These are phyloP conservation scores for Aureobasidium leucospermi DNA, from an alignment of 2,329 filamentous ascomycete genomes.

Conservation along the genomic window DNA sequence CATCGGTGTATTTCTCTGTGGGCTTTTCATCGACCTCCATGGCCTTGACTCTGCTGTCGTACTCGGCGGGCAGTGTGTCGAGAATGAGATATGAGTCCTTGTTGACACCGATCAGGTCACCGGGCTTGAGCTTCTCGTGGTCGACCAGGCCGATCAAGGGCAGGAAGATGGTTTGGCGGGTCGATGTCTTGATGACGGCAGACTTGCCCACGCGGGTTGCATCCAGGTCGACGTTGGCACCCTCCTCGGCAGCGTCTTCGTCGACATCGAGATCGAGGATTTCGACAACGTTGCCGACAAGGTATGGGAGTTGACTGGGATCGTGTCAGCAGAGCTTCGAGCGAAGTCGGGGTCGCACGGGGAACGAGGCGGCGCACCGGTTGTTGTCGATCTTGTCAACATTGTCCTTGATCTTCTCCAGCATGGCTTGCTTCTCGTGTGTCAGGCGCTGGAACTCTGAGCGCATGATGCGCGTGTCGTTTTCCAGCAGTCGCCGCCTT, in stretches of 20 bases:
- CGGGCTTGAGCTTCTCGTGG: constrained; percentile 88
- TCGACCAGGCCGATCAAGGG: constrained; percentile 96
- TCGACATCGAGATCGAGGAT: constrained; percentile 94
- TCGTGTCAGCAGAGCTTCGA: constrained; percentile 7
- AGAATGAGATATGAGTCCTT: constrained; percentile 98
- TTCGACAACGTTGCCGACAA: constrained; percentile 97
- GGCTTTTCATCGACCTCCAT: constrained; percentile 99
- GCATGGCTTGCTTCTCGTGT: constrained; percentile 94
- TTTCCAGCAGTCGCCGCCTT: constrained; percentile 84
- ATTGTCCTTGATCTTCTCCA: constrained; percentile 98
- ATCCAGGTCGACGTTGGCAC: constrained; percentile 96
- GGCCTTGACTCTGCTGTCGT: constrained; percentile 97
- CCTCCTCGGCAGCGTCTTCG: constrained; percentile 92
- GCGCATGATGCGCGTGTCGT: constrained; percentile 97
- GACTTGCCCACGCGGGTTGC: constrained; percentile 96
- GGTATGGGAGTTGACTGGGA: constrained; percentile 84
- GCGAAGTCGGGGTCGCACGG: not conserved
- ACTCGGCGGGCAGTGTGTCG: constrained; percentile 93
- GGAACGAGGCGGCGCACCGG: constrained; percentile 52
- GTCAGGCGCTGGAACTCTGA: constrained; percentile 90
- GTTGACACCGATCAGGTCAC: constrained; percentile 94
- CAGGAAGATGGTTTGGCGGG: constrained; percentile 95
- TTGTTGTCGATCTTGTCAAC: constrained; percentile 99
- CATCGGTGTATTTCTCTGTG: constrained; percentile 97
- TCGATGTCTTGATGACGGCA: constrained; percentile 98